Conservation (phyloP, 2,329 filamentous ascomycete genomes). For the Simplicillium aogashimaense region DNA sequence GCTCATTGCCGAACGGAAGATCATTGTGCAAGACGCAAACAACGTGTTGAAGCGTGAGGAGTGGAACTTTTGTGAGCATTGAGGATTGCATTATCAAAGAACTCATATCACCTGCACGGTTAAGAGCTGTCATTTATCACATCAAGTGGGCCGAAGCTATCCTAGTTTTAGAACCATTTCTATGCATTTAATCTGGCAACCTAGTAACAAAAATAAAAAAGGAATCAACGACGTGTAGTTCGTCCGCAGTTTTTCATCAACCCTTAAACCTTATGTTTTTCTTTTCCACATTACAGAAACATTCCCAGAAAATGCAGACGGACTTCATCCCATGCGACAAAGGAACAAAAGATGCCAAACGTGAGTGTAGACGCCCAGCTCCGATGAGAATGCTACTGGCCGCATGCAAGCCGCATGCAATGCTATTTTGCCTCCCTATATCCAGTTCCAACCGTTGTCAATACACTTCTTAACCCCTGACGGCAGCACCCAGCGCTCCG, state of each 20-base stretch:
- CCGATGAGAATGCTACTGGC: neutral
- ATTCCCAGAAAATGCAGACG: neutral
- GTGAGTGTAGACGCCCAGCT: neutral
- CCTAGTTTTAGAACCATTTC: neutral
- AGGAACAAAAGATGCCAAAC: neutral
- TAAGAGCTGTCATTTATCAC: too few relatives aligned
- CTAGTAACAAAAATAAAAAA: neutral
- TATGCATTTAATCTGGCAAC: neutral
- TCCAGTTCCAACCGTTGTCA: neutral
- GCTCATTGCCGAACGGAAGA: conserved; percentile 4
- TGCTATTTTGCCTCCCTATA: neutral
- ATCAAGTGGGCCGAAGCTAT: too few relatives aligned
- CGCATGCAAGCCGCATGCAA: neutral
- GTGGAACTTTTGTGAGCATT: conserved; percentile 6
- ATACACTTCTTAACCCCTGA: conserved; percentile 39
- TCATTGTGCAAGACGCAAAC: neutral
- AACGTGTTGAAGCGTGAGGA: neutral
- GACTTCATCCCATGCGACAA: neutral
- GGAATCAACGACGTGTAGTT: conserved; percentile 3
- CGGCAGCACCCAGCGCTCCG: conserved; percentile 63
- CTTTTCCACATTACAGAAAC: neutral
- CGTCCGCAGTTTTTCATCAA: conserved; percentile 2
- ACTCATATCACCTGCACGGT: too few relatives aligned
- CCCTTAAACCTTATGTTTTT: conserved; percentile 1
- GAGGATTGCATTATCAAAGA: neutral